Evolutionary conservation across 495 filamentous ascomycete species (phyloP).

Genomic region (Aspergillus egyptiacus): DNA sequence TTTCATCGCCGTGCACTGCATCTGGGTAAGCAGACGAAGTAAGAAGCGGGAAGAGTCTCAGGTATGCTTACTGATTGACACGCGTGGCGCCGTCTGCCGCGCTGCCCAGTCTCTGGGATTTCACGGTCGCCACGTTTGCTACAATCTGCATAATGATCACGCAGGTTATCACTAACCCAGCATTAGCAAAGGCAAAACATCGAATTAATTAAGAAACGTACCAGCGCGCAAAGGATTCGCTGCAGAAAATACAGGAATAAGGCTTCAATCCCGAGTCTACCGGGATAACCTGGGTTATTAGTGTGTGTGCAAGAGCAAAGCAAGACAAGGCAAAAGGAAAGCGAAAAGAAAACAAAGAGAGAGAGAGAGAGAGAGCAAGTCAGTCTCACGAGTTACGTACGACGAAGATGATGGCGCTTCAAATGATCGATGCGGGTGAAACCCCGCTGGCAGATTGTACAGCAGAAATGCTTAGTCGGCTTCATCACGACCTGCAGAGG

Average conservation of each 20-base stretch:
- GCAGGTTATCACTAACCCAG: slow-evolving; percentile 37
- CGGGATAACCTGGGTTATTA: slow-evolving; percentile 12
- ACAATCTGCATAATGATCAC: slow-evolving; percentile 42
- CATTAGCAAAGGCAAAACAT: not conserved
- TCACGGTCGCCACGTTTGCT: slow-evolving; percentile 35
- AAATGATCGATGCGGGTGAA: slow-evolving; percentile 47
- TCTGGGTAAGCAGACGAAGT: not conserved
- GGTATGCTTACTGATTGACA: slow-evolving; percentile 40
- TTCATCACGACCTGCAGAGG: slow-evolving; percentile 35
- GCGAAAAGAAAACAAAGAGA: not conserved
- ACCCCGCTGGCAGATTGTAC: slow-evolving; percentile 41
- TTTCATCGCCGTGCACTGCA: slow-evolving; percentile 48
- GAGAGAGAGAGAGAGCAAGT: not conserved
- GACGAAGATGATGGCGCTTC: slow-evolving; percentile 43
- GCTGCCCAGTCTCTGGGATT: slow-evolving; percentile 43
- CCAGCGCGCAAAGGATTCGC: slow-evolving; percentile 43
- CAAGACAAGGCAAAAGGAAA: not conserved
- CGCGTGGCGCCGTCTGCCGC: slow-evolving; percentile 42
- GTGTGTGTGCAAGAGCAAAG: slow-evolving; percentile 3
- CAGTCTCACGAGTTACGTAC: slow-evolving; percentile 28
- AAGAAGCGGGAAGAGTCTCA: not conserved
- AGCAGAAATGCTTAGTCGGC: slow-evolving; percentile 43
- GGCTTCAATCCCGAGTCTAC: slow-evolving; percentile 43
- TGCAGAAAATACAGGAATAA: slow-evolving; percentile 42
- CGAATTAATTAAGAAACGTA: slow-evolving; percentile 8